Conservation (phyloP, 169 alveolate species). For the Cryptosporidium xiaoi region DNA sequence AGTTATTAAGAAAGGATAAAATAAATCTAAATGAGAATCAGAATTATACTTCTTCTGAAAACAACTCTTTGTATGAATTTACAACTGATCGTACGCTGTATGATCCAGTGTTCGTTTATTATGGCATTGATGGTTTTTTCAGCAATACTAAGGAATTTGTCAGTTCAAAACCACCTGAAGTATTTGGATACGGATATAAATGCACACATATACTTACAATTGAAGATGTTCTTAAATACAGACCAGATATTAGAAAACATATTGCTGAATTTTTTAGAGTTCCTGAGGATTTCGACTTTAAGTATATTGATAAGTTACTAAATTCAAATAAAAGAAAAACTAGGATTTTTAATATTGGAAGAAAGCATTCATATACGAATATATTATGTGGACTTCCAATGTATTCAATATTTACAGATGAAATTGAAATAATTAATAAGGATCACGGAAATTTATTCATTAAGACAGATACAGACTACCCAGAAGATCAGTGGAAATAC, state of each 20-base stretch:
- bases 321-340: background rate
- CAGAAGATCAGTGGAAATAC: constrained; percentile 70
- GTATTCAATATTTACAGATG: constrained; percentile 68
- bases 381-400: constrained; percentile 66
- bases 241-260: constrained; percentile 51
- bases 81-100: constrained; percentile 31
- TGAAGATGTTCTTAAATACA: constrained; percentile 31
- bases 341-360: constrained; percentile 28
- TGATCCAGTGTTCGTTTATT: constrained; percentile 56
- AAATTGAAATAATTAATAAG: constrained; percentile 27
- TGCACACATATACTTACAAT: constrained; percentile 66
- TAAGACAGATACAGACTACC: constrained; percentile 6
- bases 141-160: constrained; percentile 62
- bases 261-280: constrained; percentile 66
- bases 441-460: constrained; percentile 21
- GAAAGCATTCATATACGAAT: constrained; percentile 16
- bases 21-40: background rate
- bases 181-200: constrained; percentile 64
- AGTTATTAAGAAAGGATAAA: background rate
- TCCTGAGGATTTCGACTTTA: constrained; percentile 32
- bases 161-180: constrained; percentile 58
- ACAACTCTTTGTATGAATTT: constrained; percentile 28
- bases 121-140: constrained; percentile 44
- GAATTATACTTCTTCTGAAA: background rate
- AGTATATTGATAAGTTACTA: constrained; percentile 24